These are phyloP conservation scores for Silene conica DNA, from an alignment of 148 eudicot species.

Conservation along the genomic window DNA sequence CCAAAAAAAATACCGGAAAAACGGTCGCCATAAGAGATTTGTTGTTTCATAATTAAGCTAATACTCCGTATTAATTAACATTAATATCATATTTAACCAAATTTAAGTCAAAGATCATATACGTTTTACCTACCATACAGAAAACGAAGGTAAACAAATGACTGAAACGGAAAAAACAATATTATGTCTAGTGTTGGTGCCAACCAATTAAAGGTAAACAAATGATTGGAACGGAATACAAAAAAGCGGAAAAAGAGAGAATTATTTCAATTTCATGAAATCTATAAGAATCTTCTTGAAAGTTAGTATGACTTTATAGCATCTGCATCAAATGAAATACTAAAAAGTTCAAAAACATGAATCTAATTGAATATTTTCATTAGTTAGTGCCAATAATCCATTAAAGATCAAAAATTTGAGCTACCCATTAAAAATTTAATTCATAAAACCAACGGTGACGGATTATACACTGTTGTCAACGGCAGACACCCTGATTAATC, in stretches of 20 bases:
- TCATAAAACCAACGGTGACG: not conserved
- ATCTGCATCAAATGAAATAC: not conserved
- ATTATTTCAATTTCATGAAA: not conserved
- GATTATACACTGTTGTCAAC: too few species aligned
- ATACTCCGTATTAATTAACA: not conserved
- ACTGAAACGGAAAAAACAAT: not conserved
- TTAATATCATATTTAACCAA: not conserved
- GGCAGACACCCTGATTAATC: too few species aligned
- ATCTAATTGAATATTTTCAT: not conserved
- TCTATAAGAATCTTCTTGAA: slow-evolving; percentile 20
- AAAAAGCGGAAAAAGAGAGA: not conserved
- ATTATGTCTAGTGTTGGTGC: too few species aligned
- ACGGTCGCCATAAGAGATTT: too few species aligned
- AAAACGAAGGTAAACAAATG: not conserved
- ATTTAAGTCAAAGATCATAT: not conserved
- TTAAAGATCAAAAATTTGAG: slow-evolving; percentile 6
- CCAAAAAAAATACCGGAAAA: too few species aligned
- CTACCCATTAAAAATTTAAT: not conserved
- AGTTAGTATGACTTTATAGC: slow-evolving; percentile 5
- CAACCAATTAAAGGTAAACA: not conserved
- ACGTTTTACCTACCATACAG: too few species aligned
- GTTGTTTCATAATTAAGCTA: too few species aligned
- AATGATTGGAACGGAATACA: not conserved
- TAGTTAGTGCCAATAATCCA: not conserved
- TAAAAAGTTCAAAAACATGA: not conserved